Base-by-base conservation (phyloP, 1,284 basidiomycete genomes). In the Meripilus lineatus region DNA sequence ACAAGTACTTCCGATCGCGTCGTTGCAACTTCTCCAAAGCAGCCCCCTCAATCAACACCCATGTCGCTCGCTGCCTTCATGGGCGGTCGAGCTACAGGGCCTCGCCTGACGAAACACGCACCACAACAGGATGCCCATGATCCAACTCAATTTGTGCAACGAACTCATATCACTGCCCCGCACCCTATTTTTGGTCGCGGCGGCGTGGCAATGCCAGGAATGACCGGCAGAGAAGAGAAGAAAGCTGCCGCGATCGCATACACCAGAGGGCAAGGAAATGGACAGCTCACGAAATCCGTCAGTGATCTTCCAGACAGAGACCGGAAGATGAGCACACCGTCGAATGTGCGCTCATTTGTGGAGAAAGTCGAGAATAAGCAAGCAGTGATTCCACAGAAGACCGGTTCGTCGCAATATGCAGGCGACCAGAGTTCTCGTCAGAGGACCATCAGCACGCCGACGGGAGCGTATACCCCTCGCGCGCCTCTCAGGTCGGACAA, bases 11-110 rank as follows among this genome's bases (percentile, higher is more conserved):
- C n/a, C n/a, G 42, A 35, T 24, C 14, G 44, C 11, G 23, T 47
- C 24, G 43, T 48, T 22, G 40, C 45, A 23, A 39, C 50, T 32
- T 40, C 54, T 30, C 28, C 45, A 55, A 26, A 63, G 58, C 47
- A 33, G 30, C 17, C 10, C 18, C 15, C 38, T 23, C 33, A 51
- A 15, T 51, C 67, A 0, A 71, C 72, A 37, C 67, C 78, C 1
- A 74, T 83, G 6, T 88, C 87, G 1, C 71, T 89, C 15, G 87
- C 87, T 2, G 71, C 81, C 2, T 87, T 89, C 59, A 88, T 89
- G 49, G 87, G 87, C 34, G 85, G 86, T 3, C 74, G 72, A 37
- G 80, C 82, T 18, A 76, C 75, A 34, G 84, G 82, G 15, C 87
- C 87, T 6, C 70, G 79, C 33, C 70, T 89, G 26, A 88, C 75